Conservation (phyloP, 495 filamentous ascomycete species). For the Pyrenopolyporus hunteri region DNA sequence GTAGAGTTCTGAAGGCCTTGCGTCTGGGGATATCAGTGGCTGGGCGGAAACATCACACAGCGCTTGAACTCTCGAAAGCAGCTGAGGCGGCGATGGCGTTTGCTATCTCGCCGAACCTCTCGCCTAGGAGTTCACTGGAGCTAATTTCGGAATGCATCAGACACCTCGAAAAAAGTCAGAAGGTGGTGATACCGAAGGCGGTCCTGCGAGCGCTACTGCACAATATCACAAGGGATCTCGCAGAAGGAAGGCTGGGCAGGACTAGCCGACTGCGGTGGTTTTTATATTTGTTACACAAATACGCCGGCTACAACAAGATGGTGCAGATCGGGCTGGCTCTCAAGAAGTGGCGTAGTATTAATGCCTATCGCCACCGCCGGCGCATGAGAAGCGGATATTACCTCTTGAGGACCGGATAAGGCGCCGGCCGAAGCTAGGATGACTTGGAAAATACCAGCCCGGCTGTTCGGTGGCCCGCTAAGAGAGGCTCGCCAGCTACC, state of each 20-base stretch:
- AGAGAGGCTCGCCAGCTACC: conserved; percentile 7
- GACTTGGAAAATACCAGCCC: neutral
- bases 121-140: conserved; percentile 45
- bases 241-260: conserved; percentile 42
- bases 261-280: conserved; percentile 48
- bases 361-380: conserved; percentile 19
- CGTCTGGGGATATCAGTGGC: neutral
- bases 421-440: conserved; percentile 10
- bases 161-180: conserved; percentile 38
- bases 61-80: no score
- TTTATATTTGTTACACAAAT: conserved; percentile 42
- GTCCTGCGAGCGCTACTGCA: conserved; percentile 46
- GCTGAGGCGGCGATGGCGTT: conserved; percentile 39
- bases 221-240: conserved; percentile 48
- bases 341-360: conserved; percentile 33
- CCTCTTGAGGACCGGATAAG: neutral
- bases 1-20: conserved; percentile 15
- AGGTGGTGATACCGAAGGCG: conserved; percentile 25
- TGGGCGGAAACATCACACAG: neutral
- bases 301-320: conserved; percentile 41
- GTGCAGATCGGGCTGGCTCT: conserved; percentile 33
- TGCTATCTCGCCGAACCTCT: conserved; percentile 42
- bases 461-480: neutral
- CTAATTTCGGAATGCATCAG: conserved; percentile 47
- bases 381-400: no score